Conservation (phyloP, 176 grass and related monocot species). For the Oryza australiensis region DNA sequence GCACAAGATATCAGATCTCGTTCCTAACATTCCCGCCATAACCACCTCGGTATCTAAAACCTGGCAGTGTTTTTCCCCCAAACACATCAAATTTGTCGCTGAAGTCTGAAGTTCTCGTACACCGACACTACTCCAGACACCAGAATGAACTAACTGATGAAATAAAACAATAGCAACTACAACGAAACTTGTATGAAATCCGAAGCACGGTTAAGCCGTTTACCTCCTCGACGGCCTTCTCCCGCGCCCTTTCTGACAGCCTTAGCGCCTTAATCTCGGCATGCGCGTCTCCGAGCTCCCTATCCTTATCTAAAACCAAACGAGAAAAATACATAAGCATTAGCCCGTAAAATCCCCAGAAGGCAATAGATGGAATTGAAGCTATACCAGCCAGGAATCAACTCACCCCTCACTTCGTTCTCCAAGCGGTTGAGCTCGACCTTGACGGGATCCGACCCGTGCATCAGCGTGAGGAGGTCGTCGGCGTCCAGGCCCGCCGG, state of each 20-base stretch:
- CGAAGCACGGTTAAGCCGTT: slow-evolving; percentile 1
- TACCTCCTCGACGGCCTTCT: slow-evolving; percentile 97
- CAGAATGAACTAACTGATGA: slow-evolving; percentile 1
- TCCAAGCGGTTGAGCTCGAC: slow-evolving; percentile 95
- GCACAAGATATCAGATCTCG: neutral
- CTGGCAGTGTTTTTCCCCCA: neutral
- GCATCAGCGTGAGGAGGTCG: slow-evolving; percentile 83
- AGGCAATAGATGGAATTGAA: neutral
- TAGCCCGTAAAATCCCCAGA: neutral
- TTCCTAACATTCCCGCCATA: neutral
- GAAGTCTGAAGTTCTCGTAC: neutral
- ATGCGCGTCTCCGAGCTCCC: slow-evolving; percentile 81
- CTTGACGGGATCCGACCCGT: slow-evolving; percentile 98
- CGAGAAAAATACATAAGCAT: neutral
- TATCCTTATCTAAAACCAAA: slow-evolving; percentile 73
- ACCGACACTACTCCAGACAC: neutral
- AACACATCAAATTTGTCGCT: neutral
- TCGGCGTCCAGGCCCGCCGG: slow-evolving; percentile 71
- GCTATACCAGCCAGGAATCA: slow-evolving; percentile 16
- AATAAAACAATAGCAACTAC: neutral
- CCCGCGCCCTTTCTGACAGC: slow-evolving; percentile 84
- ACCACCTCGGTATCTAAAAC: neutral
- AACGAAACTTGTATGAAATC: neutral
- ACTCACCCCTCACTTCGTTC: slow-evolving; percentile 95
- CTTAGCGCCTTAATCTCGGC: slow-evolving; percentile 86